Conservation (phyloP, 129 eudicot genomes). For the Saposhnikovia divaricata region DNA sequence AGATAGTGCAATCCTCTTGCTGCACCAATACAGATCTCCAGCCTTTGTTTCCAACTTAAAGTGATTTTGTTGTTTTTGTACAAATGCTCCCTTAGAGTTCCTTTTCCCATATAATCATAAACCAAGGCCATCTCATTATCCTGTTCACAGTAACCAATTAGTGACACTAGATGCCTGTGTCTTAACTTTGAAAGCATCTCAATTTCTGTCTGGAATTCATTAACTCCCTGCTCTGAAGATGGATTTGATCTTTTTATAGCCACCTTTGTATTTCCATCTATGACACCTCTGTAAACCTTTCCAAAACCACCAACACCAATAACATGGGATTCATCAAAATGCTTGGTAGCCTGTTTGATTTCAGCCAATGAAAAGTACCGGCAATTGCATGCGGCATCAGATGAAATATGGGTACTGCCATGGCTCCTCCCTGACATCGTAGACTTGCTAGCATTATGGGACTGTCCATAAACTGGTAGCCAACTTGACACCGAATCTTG, state of each 20-base stretch:
- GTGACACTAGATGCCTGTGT: slow-evolving; percentile 4
- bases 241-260: slow-evolving; percentile 1
- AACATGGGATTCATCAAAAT: slow-evolving; percentile 4
- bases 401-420: slow-evolving; percentile 7
- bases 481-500: slow-evolving; percentile 4
- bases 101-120: slow-evolving; percentile 4
- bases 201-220: slow-evolving; percentile 1
- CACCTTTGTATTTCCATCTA: not conserved
- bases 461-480: not conserved
- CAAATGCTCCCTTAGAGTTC: slow-evolving; percentile 2
- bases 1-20: slow-evolving; percentile 3
- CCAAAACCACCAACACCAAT: slow-evolving; percentile 5
- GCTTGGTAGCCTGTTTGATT: slow-evolving; percentile 5
- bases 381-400: slow-evolving; percentile 4
- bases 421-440: not conserved
- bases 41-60: not conserved
- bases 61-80: slow-evolving; percentile 1
- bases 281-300: not conserved
- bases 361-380: slow-evolving; percentile 1
- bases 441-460: not conserved
- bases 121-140: slow-evolving; percentile 4
- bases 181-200: slow-evolving; percentile 5
- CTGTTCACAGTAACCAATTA: slow-evolving; percentile 1
- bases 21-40: slow-evolving; percentile 1
- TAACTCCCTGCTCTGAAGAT: slow-evolving; percentile 3